Conservation (phyloP, 2,329 filamentous ascomycete species). For the Trichoderma guizhouense region DNA sequence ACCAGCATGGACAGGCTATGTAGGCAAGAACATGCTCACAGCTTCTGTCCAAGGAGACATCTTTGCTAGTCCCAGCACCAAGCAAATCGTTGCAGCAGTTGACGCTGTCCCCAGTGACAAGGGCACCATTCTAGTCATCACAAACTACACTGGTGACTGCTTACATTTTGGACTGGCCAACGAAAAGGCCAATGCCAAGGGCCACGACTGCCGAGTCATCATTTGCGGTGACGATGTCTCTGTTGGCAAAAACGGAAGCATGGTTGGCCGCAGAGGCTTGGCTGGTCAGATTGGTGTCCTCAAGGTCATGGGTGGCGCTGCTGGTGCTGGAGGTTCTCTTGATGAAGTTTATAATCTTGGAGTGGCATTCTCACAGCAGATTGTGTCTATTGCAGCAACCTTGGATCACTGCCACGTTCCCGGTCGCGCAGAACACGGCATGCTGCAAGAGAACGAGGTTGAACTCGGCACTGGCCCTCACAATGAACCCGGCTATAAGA, state of each 20-base stretch:
- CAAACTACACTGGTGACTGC: conserved; percentile 64
- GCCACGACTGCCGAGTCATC: conserved; percentile 54
- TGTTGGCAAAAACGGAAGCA: conserved; percentile 54
- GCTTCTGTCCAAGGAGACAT: conserved; percentile 60
- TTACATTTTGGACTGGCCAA: conserved; percentile 60
- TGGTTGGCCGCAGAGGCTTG: conserved; percentile 60
- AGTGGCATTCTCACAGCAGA: conserved; percentile 46
- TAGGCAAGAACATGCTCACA: conserved; percentile 59
- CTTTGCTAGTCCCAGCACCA: conserved; percentile 61
- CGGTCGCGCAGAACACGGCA: conserved; percentile 47
- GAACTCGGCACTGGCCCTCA: conserved; percentile 66
- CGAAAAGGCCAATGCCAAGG: conserved; percentile 54
- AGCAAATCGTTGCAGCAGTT: conserved; percentile 59
- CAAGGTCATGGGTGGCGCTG: conserved; percentile 54
- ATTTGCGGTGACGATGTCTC: conserved; percentile 65
- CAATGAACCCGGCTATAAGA: conserved; percentile 61
- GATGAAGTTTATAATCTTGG: conserved; percentile 51
- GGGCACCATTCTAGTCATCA: conserved; percentile 59
- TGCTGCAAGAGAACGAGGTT: conserved; percentile 48
- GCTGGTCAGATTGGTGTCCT: conserved; percentile 59
- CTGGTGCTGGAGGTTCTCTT: conserved; percentile 45
- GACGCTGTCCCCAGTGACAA: conserved; percentile 51
- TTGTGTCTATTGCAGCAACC: conserved; percentile 56
- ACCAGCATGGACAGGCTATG: conserved; percentile 62
- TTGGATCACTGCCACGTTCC: conserved; percentile 61